phyloP scores from a whole-genome alignment of 2,329 filamentous ascomycete genomes.

The Xylariomycetidae sp. region DNA sequence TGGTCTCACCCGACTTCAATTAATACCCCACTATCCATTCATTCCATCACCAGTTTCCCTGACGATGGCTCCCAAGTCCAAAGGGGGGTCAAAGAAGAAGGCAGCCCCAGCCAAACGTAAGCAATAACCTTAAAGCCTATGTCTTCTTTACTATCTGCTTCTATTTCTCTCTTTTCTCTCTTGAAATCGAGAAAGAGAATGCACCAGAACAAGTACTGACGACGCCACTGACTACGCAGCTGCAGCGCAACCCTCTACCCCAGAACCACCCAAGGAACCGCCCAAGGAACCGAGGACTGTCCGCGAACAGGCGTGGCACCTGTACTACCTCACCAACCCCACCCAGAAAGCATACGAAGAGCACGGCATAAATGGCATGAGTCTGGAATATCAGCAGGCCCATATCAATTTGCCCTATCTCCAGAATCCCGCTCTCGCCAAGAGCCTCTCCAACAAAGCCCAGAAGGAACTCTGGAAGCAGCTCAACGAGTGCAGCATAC shows the following conservation, averaged over 20 bases:
- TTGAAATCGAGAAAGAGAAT: too few relatives aligned
- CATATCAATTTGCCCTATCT: constrained; percentile 45
- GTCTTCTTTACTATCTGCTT: too few relatives aligned
- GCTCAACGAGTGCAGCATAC: constrained; percentile 47
- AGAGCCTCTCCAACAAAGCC: constrained; percentile 33
- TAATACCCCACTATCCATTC: too few relatives aligned
- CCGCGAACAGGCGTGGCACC: constrained; percentile 41
- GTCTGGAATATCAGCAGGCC: constrained; percentile 42
- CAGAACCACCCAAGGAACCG: constrained; percentile 26
- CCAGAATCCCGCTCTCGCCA: constrained; percentile 31
- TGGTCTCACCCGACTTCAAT: too few relatives aligned
- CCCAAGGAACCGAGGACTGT: constrained; percentile 37
- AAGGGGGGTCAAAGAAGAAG: too few relatives aligned
- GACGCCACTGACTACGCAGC: not conserved
- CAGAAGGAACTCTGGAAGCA: constrained; percentile 56
- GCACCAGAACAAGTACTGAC: too few relatives aligned
- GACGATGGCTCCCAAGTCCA: too few relatives aligned
- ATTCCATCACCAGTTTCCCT: too few relatives aligned
- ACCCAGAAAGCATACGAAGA: constrained; percentile 40
- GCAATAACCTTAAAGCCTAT: too few relatives aligned
- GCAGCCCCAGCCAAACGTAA: too few relatives aligned
- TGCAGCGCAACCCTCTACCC: too few relatives aligned
- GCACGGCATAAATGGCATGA: constrained; percentile 40
- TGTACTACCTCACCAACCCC: constrained; percentile 47
- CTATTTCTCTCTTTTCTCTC: too few relatives aligned